Evolutionary conservation across 345 rosid genomes (phyloP).

Genomic region (Citrus sinensis): DVS_A1.0 CM039166.1:7406501-7407000

Average conservation of each 20-base stretch:
- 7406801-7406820: background rate
- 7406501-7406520: constrained; percentile 38
- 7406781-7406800: background rate
- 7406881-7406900: background rate
- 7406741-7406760: background rate
- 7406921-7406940: too few relatives aligned
- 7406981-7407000: too few relatives aligned
- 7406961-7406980: too few relatives aligned
- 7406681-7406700: background rate
- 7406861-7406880: background rate
- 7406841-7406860: background rate
- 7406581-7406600: constrained; percentile 83
- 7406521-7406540: constrained; percentile 35
- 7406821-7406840: background rate
- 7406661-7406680: constrained; percentile 85
- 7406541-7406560: constrained; percentile 45
- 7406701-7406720: background rate
- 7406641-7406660: constrained; percentile 92
- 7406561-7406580: constrained; percentile 69
- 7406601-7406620: constrained; percentile 80
- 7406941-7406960: too few relatives aligned
- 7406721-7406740: background rate
- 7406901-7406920: too few relatives aligned
- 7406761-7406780: background rate
- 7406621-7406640: constrained; percentile 94